Conservation (phyloP, 2,329 filamentous ascomycete genomes). For the Metarhizium brunneum region DNA sequence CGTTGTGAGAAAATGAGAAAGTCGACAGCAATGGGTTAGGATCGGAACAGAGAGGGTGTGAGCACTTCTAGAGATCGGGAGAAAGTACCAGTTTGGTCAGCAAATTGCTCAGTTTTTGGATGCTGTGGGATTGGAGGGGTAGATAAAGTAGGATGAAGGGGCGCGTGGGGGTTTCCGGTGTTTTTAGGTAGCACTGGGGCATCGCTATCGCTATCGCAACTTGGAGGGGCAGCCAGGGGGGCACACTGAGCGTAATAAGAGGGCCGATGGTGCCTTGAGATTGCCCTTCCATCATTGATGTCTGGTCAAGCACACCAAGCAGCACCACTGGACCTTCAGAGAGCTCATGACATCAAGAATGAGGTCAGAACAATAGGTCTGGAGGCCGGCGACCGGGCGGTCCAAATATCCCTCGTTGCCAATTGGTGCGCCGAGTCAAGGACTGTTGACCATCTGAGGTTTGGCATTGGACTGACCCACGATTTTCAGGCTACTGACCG, state of each 20-base stretch:
- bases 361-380: background rate
- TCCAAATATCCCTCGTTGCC: slow-evolving; percentile 4
- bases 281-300: no score
- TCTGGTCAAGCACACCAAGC: no score
- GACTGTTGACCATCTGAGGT: background rate
- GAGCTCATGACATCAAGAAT: background rate
- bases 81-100: background rate
- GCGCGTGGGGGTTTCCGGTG: background rate
- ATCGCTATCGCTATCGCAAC: slow-evolving; percentile 1
- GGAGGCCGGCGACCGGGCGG: background rate
- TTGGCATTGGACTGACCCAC: background rate
- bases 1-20: background rate
- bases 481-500: background rate
- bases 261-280: background rate
- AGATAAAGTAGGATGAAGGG: background rate
- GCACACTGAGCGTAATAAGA: background rate
- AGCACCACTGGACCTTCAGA: background rate
- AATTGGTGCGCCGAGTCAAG: slow-evolving; percentile 2
- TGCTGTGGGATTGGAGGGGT: background rate
- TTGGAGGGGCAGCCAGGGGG: background rate
- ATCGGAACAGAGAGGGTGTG: background rate
- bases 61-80: background rate
- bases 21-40: background rate
- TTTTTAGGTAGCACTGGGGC: background rate
- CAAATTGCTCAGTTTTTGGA: background rate